These are phyloP conservation scores for Citrus sp. DNA, from an alignment of 345 rosid species.

Conservation along the genomic window DNA sequence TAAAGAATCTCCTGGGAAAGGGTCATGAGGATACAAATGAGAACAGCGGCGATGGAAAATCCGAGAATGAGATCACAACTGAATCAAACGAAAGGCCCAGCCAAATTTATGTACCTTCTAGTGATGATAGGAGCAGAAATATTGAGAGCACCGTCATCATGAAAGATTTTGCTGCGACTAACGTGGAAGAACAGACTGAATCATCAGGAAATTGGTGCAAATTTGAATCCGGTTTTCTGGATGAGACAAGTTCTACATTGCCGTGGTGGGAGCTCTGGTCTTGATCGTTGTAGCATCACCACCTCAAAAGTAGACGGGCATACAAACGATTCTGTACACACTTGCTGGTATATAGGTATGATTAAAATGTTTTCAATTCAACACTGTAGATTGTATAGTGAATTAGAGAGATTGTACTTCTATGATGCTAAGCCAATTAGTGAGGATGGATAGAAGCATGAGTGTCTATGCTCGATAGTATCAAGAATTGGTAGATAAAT, in stretches of 20 bases:
- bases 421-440: neutral
- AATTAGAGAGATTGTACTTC: neutral
- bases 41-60: constrained; percentile 8
- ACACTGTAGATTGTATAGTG: neutral
- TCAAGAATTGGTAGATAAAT: neutral
- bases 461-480: neutral
- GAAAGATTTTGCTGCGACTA: constrained; percentile 14
- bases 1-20: constrained; percentile 13
- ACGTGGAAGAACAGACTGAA: constrained; percentile 8
- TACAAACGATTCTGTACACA: neutral
- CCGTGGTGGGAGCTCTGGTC: constrained; percentile 33
- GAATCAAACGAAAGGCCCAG: constrained; percentile 1
- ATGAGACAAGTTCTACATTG: constrained; percentile 24
- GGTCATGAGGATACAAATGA: neutral
- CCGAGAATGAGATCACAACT: neutral
- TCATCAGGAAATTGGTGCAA: constrained; percentile 25
- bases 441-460: neutral
- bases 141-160: neutral
- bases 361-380: neutral
- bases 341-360: neutral
- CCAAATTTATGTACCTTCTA: neutral
- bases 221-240: constrained; percentile 16
- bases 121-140: neutral
- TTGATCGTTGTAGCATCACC: constrained; percentile 3
- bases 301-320: neutral